Evolutionary conservation across 2,329 filamentous ascomycete genomes (phyloP).

Genomic region (Pseudogymnoascus destructans): DNA sequence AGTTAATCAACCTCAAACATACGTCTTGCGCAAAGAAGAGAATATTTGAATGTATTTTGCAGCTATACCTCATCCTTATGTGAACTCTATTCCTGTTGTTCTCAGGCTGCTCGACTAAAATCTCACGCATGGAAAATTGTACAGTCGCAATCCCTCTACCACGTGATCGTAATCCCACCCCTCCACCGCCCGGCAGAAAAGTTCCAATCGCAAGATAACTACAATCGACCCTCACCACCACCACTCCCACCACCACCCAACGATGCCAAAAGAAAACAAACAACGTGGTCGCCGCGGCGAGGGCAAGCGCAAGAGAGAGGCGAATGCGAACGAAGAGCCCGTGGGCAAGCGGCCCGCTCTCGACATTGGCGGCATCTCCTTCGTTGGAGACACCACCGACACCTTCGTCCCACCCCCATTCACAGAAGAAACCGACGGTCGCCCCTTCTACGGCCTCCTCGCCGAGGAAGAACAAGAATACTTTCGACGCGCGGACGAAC

Average conservation of each 20-base stretch:
- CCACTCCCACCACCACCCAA: conserved; percentile 10
- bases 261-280: conserved; percentile 47
- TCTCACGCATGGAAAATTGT: neutral
- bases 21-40: neutral
- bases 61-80: neutral
- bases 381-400: conserved; percentile 17
- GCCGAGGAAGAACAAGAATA: conserved; percentile 91
- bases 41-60: neutral
- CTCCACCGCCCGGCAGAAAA: conserved; percentile 2
- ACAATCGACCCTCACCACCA: conserved; percentile 1
- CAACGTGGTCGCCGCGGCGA: conserved; percentile 43
- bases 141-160: too few species aligned
- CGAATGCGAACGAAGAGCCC: conserved; percentile 26
- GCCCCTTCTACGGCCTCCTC: conserved; percentile 75
- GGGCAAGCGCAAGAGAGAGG: conserved; percentile 35
- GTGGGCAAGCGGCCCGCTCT: conserved; percentile 25
- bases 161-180: neutral
- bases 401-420: conserved; percentile 15
- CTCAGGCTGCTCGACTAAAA: neutral
- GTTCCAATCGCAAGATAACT: conserved; percentile 6
- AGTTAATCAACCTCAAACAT: too few species aligned
- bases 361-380: conserved; percentile 13
- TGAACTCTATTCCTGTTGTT: neutral
- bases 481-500: conserved; percentile 77
- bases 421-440: conserved; percentile 16